Base-by-base conservation (phyloP, 2,329 filamentous ascomycete genomes). In the Colletotrichum eleusines region DNA sequence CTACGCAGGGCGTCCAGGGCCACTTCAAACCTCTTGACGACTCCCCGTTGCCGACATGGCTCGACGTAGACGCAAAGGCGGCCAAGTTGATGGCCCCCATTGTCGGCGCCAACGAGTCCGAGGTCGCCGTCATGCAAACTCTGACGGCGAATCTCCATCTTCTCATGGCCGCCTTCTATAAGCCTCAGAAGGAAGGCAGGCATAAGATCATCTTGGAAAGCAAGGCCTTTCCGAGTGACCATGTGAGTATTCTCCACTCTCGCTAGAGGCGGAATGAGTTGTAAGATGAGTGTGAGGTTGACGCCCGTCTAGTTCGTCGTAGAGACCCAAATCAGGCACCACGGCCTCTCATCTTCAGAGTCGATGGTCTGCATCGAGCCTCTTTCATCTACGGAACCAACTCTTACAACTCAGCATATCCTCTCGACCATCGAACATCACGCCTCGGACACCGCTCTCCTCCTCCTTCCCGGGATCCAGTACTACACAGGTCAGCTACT, bases 401-500 rank as follows among this genome's bases (percentile, higher is more conserved):
- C 90, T 70, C 85, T 97, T 59, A 85, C 88, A 1, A 97, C 92
- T 0, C 87, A 91, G 54, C 85, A 90, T 73, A 92, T 97, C 50
- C 84, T 96, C 12, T 84, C 87, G 9, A 84, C 89, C 5, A 97
- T 97, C 74, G 91, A 94, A 72, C 83, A 89, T 70, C 91, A 97
- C 77, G 92, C 91, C 55, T 85, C 89, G 1, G 88, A 88, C 7
- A 90, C 93, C 0, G 93, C 94, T 1, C 81, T 98, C 11, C 82
- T 97, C 0, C 87, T 97, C 5, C 88, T 98, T 0, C 94, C 94
- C 0, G 95, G 93, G 12, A 92, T 98, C 51, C 94, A 98, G 78
- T 98, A 94, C 84, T 97, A 97, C 82, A 96, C 92, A 0, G 94
- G 94, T 65, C 95, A 98, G 79, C 89, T 92, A 67, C 92, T 97